phyloP scores from a whole-genome alignment of 768 basidiomycete genomes.

The Leccinum barrowsii region DNA sequence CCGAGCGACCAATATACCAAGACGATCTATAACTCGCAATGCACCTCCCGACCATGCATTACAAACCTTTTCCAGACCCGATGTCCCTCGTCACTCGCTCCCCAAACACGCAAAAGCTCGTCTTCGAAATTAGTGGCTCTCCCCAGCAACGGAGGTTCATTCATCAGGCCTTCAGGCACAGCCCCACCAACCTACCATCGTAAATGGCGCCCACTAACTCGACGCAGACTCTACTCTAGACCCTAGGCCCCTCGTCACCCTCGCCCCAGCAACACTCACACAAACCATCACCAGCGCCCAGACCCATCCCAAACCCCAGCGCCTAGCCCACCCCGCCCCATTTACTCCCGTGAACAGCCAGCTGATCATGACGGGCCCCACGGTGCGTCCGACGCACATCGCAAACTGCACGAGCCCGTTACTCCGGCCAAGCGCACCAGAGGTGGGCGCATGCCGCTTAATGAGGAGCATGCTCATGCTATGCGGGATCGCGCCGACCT shows the following conservation, averaged over 20 bases:
- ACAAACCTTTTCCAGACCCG: not conserved
- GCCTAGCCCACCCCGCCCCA: slow-evolving; percentile 7
- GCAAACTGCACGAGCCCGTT: slow-evolving; percentile 58
- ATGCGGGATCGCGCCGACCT: not conserved
- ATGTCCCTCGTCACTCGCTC: not conserved
- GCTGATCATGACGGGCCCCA: slow-evolving; percentile 43
- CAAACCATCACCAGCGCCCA: slow-evolving; percentile 12
- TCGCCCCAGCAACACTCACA: slow-evolving; percentile 8
- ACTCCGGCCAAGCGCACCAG: slow-evolving; percentile 46
- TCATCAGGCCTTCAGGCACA: not conserved
- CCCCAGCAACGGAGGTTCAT: not conserved
- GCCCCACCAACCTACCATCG: not conserved
- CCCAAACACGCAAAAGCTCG: not conserved
- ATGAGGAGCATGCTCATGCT: not conserved
- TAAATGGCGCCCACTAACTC: not conserved
- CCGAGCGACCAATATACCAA: not conserved
- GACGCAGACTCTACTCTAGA: not conserved
- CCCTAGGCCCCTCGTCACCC: not conserved
- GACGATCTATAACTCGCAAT: not conserved
- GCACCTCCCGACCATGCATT: not conserved
- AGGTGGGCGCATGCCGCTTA: not conserved
- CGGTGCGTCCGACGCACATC: slow-evolving; percentile 50
- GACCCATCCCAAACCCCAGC: slow-evolving; percentile 1
- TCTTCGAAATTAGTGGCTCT: not conserved
- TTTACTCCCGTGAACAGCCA: slow-evolving; percentile 12